Evolutionary conservation across 2,329 filamentous ascomycete species (phyloP).

Genomic region (Exophiala viscosa): DNA sequence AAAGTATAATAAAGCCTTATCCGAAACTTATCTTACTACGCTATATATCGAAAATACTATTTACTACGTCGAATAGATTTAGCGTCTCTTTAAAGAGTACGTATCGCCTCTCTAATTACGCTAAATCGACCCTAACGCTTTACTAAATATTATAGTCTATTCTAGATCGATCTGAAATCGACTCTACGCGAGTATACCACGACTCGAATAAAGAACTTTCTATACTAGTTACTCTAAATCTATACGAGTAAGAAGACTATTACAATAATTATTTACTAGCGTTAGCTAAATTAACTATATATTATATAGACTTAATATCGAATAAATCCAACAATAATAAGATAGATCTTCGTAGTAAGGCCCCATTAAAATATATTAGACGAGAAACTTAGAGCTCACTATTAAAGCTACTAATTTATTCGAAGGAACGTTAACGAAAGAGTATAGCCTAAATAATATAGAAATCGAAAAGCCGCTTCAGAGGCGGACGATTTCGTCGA

Average conservation of each 20-base stretch:
- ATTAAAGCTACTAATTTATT: slow-evolving; percentile 11
- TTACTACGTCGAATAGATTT: slow-evolving; percentile 13
- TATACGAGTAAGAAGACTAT: slow-evolving; percentile 18
- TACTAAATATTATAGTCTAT: slow-evolving; percentile 10
- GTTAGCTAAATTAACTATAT: slow-evolving; percentile 11
- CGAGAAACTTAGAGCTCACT: background rate
- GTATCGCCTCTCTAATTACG: background rate
- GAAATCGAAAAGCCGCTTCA: slow-evolving; percentile 15
- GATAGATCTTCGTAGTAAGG: slow-evolving; percentile 13
- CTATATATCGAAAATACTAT: slow-evolving; percentile 13
- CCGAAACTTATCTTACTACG: slow-evolving; percentile 7
- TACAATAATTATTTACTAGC: slow-evolving; percentile 14
- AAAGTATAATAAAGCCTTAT: slow-evolving; percentile 16
- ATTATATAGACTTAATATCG: slow-evolving; percentile 8
- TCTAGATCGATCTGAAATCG: slow-evolving; percentile 6
- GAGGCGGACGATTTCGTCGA: slow-evolving; percentile 16
- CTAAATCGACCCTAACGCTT: background rate
- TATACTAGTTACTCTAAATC: slow-evolving; percentile 10
- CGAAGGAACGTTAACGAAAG: slow-evolving; percentile 15
- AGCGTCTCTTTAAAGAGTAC: slow-evolving; percentile 15
- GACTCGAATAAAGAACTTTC: slow-evolving; percentile 16
- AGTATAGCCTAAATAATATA: slow-evolving; percentile 13
- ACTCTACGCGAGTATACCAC: slow-evolving; percentile 12
- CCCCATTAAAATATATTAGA: background rate
- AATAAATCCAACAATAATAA: slow-evolving; percentile 8